Percentiles rank a stretch among this genome's conserved stretches.
phyloP scores from a whole-genome alignment of 2,329 filamentous ascomycete genomes.

The Fusarium sp. region DNA sequence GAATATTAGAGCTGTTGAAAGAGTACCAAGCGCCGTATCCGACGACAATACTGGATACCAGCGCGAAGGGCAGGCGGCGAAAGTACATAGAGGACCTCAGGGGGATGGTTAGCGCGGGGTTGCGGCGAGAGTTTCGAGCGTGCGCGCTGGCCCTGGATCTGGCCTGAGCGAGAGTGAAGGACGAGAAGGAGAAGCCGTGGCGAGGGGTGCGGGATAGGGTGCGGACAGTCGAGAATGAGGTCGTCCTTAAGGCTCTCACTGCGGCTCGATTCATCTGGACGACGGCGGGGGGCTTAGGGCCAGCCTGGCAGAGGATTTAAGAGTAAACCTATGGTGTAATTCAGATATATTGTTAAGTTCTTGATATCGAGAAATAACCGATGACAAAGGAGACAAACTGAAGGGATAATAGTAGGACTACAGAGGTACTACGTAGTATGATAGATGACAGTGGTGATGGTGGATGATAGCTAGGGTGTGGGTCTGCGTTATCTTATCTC shows the following conservation, averaged over 20 bases:
- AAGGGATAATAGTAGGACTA: conserved; percentile 1
- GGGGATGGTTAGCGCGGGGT: conserved; percentile 54
- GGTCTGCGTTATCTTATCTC: conserved; percentile 35
- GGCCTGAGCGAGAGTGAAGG: conserved; percentile 71
- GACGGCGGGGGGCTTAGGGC: conserved; percentile 25
- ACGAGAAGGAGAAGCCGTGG: conserved; percentile 57
- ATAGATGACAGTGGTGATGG: conserved; percentile 11
- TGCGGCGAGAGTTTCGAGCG: conserved; percentile 55
- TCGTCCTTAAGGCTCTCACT: conserved; percentile 75
- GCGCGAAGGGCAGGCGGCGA: conserved; percentile 74
- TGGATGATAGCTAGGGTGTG: conserved; percentile 14
- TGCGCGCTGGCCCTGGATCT: conserved; percentile 62
- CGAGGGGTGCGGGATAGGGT: conserved; percentile 65
- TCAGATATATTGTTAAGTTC: not conserved
- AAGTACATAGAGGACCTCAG: conserved; percentile 81
- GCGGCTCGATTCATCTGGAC: conserved; percentile 79
- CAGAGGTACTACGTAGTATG: not conserved
- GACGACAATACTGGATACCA: conserved; percentile 75
- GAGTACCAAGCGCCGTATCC: conserved; percentile 83
- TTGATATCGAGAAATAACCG: conserved; percentile 3
- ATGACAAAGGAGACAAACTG: conserved; percentile 16
- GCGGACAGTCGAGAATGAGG: conserved; percentile 72
- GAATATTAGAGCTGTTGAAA: conserved; percentile 63
- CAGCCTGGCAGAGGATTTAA: conserved; percentile 12
- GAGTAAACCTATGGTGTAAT: not conserved